Evolutionary conservation across 306 rosid genomes (phyloP).

Genomic region (Malus fusca): DNA sequence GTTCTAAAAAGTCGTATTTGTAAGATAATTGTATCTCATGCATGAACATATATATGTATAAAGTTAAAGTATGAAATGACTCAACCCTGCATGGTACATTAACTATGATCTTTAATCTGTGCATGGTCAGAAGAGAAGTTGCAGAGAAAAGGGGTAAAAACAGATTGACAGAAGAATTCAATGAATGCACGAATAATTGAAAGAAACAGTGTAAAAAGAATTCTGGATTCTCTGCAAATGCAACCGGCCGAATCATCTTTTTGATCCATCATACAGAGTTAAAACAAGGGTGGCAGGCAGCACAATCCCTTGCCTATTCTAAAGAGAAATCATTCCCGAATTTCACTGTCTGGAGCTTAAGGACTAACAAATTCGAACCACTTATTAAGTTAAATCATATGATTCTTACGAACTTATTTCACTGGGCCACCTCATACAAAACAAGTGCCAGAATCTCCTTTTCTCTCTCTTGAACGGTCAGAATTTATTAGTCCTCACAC

Average conservation of each 20-base stretch:
- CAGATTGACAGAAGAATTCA: constrained; percentile 17
- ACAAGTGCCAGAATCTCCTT: no score
- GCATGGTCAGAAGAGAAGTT: constrained; percentile 2
- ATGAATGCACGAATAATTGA: constrained; percentile 33
- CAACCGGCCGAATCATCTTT: constrained; percentile 14
- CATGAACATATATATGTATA: no score
- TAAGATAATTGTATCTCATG: no score
- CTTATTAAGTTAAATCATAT: no score
- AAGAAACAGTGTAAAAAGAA: constrained; percentile 15
- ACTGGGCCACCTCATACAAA: no score
- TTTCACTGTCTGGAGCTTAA: no score
- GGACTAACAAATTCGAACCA: no score
- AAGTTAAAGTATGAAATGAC: constrained; percentile 15
- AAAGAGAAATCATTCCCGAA: no score
- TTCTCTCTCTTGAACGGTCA: no score
- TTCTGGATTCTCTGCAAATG: constrained; percentile 2
- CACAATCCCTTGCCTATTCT: no score
- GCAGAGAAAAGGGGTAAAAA: constrained; percentile 16
- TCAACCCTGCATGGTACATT: constrained; percentile 16
- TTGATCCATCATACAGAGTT: constrained; percentile 1
- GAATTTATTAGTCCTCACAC: fast-evolving
- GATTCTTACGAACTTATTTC: no score
- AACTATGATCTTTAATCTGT: constrained; percentile 3
- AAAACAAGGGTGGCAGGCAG: neutral
- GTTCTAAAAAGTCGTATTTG: no score